phyloP scores from a whole-genome alignment of 768 basidiomycete species.

The Tulasnella sp. region DNA sequence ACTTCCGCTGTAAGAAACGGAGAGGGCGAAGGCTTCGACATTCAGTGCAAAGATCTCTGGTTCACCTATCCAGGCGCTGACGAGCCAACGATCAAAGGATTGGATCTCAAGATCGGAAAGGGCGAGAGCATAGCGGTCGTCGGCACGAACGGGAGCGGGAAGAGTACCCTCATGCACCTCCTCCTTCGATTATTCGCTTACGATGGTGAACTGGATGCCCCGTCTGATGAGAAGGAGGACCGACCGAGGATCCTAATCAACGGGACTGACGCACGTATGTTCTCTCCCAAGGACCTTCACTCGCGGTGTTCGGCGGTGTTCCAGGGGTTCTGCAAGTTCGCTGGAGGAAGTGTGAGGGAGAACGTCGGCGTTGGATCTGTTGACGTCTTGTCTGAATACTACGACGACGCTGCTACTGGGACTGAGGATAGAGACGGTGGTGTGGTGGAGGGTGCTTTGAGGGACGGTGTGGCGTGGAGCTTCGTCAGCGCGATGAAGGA shows the following conservation, averaged over 20 bases:
- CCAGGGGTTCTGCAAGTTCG: slow-evolving; percentile 73
- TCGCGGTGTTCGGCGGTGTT: slow-evolving; percentile 67
- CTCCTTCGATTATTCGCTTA: slow-evolving; percentile 71
- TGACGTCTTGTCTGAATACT: slow-evolving; percentile 38
- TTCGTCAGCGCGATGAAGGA: slow-evolving; percentile 56
- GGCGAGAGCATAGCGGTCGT: slow-evolving; percentile 81
- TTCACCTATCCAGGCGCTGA: slow-evolving; percentile 72
- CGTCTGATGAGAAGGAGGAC: neutral
- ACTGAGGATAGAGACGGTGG: slow-evolving; percentile 29
- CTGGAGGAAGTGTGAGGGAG: slow-evolving; percentile 57
- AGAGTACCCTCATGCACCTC: slow-evolving; percentile 77
- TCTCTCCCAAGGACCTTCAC: slow-evolving; percentile 61
- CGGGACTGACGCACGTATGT: slow-evolving; percentile 51
- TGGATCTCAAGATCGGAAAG: slow-evolving; percentile 56
- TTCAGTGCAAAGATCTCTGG: slow-evolving; percentile 51
- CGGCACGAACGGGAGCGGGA: slow-evolving; percentile 34
- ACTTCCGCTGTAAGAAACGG: neutral
- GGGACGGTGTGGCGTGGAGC: slow-evolving; percentile 56
- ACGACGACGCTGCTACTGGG: neutral
- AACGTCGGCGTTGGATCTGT: slow-evolving; percentile 81
- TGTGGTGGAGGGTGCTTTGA: slow-evolving; percentile 53
- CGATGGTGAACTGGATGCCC: slow-evolving; percentile 28
- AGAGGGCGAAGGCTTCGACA: slow-evolving; percentile 36
- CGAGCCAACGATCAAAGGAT: slow-evolving; percentile 54
- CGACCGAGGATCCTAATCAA: slow-evolving; percentile 47